Evolutionary conservation across 441 rosid genomes (phyloP).

Genomic region (Eruca vesicaria): DNA sequence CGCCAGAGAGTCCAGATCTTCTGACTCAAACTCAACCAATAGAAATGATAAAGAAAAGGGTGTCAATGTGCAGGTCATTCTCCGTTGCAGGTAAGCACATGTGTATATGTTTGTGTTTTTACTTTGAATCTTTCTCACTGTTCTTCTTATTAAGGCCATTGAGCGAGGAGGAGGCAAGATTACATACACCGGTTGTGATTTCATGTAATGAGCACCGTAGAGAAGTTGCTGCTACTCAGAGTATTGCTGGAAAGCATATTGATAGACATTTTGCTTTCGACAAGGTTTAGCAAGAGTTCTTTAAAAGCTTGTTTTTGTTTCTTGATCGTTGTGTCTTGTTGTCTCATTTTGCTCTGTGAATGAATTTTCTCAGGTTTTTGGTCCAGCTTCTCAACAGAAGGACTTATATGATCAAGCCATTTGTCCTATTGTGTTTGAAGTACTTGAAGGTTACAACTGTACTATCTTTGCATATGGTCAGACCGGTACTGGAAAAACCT

Average conservation of each 20-base stretch:
- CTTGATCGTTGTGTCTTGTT: not conserved
- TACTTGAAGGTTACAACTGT: slow-evolving; percentile 97
- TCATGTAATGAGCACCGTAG: slow-evolving; percentile 81
- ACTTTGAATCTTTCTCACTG: not conserved
- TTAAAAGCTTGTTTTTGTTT: not conserved
- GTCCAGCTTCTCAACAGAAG: slow-evolving; percentile 83
- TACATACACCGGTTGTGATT: slow-evolving; percentile 83
- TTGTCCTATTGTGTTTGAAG: slow-evolving; percentile 90
- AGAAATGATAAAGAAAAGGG: slow-evolving; percentile 81
- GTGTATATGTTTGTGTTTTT: not conserved
- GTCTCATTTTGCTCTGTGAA: not conserved
- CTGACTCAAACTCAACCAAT: slow-evolving; percentile 53
- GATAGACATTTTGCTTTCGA: slow-evolving; percentile 92
- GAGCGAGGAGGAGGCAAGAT: slow-evolving; percentile 78
- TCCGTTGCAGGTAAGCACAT: slow-evolving; percentile 99
- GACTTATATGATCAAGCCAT: slow-evolving; percentile 83
- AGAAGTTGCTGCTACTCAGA: slow-evolving; percentile 89
- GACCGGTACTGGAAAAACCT: slow-evolving; percentile 98
- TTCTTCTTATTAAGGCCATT: slow-evolving; percentile 57
- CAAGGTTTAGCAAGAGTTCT: slow-evolving; percentile 48
- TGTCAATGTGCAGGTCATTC: slow-evolving; percentile 91
- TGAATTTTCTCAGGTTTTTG: slow-evolving; percentile 63
- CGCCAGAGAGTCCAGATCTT: slow-evolving; percentile 76
- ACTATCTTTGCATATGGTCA: slow-evolving; percentile 99
- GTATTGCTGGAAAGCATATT: slow-evolving; percentile 92